phyloP scores from a whole-genome alignment of 768 basidiomycete genomes.

The Kwoniella pini region DNA sequence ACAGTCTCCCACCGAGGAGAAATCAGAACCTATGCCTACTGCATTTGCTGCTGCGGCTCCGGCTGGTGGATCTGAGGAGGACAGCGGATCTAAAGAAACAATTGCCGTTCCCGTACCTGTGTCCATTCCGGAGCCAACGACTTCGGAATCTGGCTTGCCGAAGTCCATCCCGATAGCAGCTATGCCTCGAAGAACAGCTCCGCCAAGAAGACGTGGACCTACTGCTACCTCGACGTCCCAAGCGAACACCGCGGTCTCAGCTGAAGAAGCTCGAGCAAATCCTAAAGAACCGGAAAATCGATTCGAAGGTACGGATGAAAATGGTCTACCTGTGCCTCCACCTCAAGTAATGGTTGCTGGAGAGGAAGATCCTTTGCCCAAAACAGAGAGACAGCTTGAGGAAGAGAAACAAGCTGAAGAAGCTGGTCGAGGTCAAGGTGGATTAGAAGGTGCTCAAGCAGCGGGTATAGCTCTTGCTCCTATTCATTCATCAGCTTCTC shows the following conservation, averaged over 20 bases:
- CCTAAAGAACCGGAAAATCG: conserved; percentile 25
- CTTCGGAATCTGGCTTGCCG: conserved; percentile 26
- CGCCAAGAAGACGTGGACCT: conserved; percentile 60
- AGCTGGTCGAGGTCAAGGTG: conserved; percentile 34
- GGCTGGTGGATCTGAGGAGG: not conserved
- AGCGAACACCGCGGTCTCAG: not conserved
- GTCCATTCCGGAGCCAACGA: conserved; percentile 5
- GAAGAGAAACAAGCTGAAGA: conserved; percentile 38
- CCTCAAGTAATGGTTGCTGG: conserved; percentile 43
- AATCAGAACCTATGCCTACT: conserved; percentile 6
- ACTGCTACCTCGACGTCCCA: conserved; percentile 5
- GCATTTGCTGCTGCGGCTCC: conserved; percentile 4
- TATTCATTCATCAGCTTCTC: not conserved
- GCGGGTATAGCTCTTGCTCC: conserved; percentile 53
- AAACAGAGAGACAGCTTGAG: conserved; percentile 38
- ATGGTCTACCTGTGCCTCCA: conserved; percentile 51
- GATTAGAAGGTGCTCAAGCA: conserved; percentile 47
- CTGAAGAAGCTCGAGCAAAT: conserved; percentile 3
- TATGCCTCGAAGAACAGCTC: conserved; percentile 71
- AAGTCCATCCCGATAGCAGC: conserved; percentile 70
- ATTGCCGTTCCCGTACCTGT: not conserved
- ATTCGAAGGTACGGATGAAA: conserved; percentile 59
- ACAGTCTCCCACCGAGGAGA: conserved; percentile 3
- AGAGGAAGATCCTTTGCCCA: conserved; percentile 45
- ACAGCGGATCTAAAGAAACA: not conserved